Percentiles rank a stretch among this genome's conserved stretches.
phyloP scores from a whole-genome alignment of 73 alveolate genomes.

The Uronychia setigera region DNA sequence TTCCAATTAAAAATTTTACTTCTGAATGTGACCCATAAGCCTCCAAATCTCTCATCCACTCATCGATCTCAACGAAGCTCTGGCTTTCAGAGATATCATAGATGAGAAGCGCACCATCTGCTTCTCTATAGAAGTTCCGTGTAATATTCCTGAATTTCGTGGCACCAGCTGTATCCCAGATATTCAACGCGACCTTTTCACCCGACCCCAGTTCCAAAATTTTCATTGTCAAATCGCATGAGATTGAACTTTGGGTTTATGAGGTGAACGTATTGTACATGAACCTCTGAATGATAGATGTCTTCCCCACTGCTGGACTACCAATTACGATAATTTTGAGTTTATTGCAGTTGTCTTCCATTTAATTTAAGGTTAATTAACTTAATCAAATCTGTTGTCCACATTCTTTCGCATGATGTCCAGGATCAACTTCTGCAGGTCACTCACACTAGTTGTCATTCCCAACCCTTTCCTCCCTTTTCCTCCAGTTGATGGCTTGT shows the following conservation, averaged over 20 bases:
- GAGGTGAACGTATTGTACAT: no score
- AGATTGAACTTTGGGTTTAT: background rate
- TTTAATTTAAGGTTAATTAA: no score
- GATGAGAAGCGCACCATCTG: constrained; percentile 47
- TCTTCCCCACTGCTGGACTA: no score
- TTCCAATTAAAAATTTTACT: background rate
- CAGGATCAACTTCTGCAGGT: no score
- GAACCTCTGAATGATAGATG: no score
- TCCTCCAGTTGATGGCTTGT: no score
- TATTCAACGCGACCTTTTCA: constrained; percentile 14
- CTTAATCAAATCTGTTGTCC: no score
- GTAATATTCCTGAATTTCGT: constrained; percentile 47
- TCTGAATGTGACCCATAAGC: background rate
- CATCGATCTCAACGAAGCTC: constrained; percentile 36
- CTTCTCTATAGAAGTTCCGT: constrained; percentile 41
- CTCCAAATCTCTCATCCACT: constrained; percentile 41
- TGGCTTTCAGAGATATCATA: constrained; percentile 33
- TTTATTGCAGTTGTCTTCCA: no score
- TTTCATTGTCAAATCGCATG: background rate
- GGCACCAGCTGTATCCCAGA: constrained; percentile 64
- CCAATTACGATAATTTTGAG: no score
- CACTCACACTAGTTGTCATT: no score
- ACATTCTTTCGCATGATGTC: no score
- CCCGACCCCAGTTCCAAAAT: background rate
- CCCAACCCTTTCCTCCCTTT: no score